These are phyloP conservation scores for Allomyces macrogynus DNA, from an alignment of 192 early-diverging fungal species.

Conservation along the genomic window DNA sequence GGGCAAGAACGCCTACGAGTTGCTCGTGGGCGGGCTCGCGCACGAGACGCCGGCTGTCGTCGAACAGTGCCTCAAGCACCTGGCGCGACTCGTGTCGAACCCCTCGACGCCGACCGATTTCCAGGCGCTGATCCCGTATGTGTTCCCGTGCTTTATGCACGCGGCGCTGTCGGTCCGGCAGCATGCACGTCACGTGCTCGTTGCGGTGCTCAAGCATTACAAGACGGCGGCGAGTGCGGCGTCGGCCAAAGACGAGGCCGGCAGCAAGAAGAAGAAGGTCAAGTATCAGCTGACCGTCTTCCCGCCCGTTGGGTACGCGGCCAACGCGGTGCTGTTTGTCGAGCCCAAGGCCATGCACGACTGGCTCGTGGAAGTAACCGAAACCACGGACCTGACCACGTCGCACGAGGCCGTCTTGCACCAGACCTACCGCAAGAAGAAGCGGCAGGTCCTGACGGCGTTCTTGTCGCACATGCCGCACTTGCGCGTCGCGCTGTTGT, in stretches of 20 bases:
- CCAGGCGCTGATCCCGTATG: conserved; percentile 14
- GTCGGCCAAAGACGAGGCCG: no score
- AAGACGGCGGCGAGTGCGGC: conserved; percentile 10
- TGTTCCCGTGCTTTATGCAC: conserved; percentile 17
- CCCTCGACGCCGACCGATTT: not conserved
- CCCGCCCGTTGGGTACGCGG: not conserved
- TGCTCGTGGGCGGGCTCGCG: not conserved
- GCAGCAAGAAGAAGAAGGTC: no score
- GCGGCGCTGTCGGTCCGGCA: no score
- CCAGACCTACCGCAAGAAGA: not conserved
- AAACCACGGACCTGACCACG: not conserved
- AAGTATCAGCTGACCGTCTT: not conserved
- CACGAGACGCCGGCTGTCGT: not conserved
- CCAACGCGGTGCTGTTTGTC: not conserved
- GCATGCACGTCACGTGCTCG: conserved; percentile 16
- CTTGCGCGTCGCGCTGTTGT: not conserved
- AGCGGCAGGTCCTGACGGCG: not conserved
- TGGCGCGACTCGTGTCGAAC: not conserved
- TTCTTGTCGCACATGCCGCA: not conserved
- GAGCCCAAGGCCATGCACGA: not conserved
- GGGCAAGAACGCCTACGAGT: not conserved
- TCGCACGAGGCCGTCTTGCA: not conserved
- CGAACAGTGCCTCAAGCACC: not conserved
- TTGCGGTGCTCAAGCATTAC: conserved; percentile 22
- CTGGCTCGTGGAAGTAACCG: not conserved